Percentiles rank a stretch among this genome's conserved stretches.
These are phyloP conservation scores for Didymella glomerata DNA, from an alignment of 2,329 filamentous ascomycete genomes.

Conservation along the genomic window DNA sequence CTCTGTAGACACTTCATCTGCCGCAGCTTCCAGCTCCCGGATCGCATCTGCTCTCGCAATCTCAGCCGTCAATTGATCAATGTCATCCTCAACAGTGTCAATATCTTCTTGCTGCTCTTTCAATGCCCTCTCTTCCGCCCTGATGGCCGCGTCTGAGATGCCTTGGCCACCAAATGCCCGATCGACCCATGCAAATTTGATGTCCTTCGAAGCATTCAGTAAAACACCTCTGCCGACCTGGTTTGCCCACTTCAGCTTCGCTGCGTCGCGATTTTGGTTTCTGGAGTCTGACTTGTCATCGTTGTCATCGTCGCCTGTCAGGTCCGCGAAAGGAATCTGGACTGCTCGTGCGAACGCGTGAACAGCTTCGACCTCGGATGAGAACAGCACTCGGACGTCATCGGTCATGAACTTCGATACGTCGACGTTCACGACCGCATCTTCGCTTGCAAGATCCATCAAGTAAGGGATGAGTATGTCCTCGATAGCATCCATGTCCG, in stretches of 20 bases:
- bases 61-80: constrained; percentile 50
- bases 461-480: constrained; percentile 67
- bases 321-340: constrained; percentile 61
- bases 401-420: constrained; percentile 66
- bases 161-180: constrained; percentile 69
- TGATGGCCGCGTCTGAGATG: constrained; percentile 51
- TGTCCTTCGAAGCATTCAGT: constrained; percentile 63
- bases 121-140: constrained; percentile 53
- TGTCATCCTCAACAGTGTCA: constrained; percentile 56
- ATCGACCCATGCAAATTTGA: constrained; percentile 67
- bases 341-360: constrained; percentile 64
- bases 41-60: constrained; percentile 29
- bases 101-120: constrained; percentile 57
- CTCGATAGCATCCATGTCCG: constrained; percentile 63
- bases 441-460: constrained; percentile 60
- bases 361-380: constrained; percentile 64
- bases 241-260: constrained; percentile 65
- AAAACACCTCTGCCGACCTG: constrained; percentile 67
- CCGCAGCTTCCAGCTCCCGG: constrained; percentile 18
- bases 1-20: background rate
- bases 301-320: constrained; percentile 50
- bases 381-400: constrained; percentile 61
- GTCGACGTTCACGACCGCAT: constrained; percentile 64
- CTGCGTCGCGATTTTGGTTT: constrained; percentile 56
- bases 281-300: constrained; percentile 30